These are phyloP conservation scores for Gracilaria domingensis DNA, from an alignment of 23 red algal genomes.

Conservation along the genomic window DNA sequence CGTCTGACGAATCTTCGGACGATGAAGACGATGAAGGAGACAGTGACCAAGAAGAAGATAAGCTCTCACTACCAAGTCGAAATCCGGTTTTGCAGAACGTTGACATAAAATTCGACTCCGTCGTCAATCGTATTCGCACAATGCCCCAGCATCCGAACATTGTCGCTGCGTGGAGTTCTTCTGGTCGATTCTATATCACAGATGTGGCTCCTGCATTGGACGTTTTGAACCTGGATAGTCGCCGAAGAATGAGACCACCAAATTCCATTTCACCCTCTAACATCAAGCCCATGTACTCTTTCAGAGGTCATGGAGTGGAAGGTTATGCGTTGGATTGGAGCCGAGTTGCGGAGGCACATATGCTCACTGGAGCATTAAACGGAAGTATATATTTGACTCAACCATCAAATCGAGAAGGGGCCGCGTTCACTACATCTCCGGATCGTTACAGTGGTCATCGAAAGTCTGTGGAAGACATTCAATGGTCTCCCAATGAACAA, in stretches of 20 bases:
- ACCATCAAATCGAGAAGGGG: constrained; percentile 30
- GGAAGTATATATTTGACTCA: constrained; percentile 72
- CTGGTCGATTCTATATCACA: constrained; percentile 63
- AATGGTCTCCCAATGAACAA: constrained; percentile 90
- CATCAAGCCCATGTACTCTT: constrained; percentile 66
- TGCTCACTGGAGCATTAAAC: constrained; percentile 72
- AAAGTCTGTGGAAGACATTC: constrained; percentile 82
- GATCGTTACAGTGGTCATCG: constrained; percentile 61
- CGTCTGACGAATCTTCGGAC: constrained; percentile 27
- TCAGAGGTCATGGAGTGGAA: constrained; percentile 69
- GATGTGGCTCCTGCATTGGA: constrained; percentile 70
- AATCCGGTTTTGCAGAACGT: constrained; percentile 54
- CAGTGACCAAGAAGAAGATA: constrained; percentile 3
- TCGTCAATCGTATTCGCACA: constrained; percentile 78
- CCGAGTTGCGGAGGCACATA: constrained; percentile 42
- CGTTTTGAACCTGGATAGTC: constrained; percentile 41
- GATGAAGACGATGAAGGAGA: constrained; percentile 46
- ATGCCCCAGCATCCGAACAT: constrained; percentile 83
- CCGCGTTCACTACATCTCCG: constrained; percentile 29
- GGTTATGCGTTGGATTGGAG: constrained; percentile 92
- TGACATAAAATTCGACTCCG: constrained; percentile 65
- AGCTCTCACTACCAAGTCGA: constrained; percentile 8
- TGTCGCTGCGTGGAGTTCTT: constrained; percentile 76
- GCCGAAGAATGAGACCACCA: constrained; percentile 36
- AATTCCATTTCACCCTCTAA: constrained; percentile 40